Conservation (phyloP, 331 rosid species). For the Stylosanthes scabra region DNA sequence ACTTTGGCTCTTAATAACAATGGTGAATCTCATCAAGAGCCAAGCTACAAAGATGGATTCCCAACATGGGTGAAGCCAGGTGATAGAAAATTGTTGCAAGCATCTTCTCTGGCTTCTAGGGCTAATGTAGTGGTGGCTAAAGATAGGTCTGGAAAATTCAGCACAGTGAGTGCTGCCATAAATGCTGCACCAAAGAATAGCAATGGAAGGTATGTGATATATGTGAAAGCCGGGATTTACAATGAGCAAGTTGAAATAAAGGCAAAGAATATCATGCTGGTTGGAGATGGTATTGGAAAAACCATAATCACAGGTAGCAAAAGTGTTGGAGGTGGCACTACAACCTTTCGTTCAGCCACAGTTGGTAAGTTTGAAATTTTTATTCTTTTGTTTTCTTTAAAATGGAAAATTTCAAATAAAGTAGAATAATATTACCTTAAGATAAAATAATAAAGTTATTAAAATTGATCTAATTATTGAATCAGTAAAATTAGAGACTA, state of each 20-base stretch:
- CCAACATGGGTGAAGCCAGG: conserved; percentile 86
- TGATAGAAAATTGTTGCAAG: conserved; percentile 67
- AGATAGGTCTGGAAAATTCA: conserved; percentile 45
- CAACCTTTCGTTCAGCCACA: conserved; percentile 54
- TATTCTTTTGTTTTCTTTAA: not conserved
- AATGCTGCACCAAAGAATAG: conserved; percentile 45
- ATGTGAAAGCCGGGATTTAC: conserved; percentile 49
- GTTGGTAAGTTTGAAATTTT: conserved; percentile 38
- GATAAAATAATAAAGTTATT: too few species aligned
- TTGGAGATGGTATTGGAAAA: conserved; percentile 53
- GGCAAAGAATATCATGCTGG: conserved; percentile 47
- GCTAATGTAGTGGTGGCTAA: conserved; percentile 49
- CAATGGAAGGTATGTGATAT: conserved; percentile 44
- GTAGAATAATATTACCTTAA: too few species aligned
- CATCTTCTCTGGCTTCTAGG: conserved; percentile 51
- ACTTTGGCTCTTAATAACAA: conserved; percentile 68
- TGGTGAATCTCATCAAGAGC: conserved; percentile 32
- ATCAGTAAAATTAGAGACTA: too few species aligned
- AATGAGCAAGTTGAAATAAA: conserved; percentile 54
- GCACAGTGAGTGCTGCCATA: conserved; percentile 40
- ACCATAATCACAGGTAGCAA: conserved; percentile 52
- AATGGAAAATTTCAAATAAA: too few species aligned
- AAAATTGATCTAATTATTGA: too few species aligned
- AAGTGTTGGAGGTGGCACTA: conserved; percentile 53
- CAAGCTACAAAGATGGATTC: conserved; percentile 50